Evolutionary conservation across 805 yeast species (phyloP), one percentile per base, ranked within the genome.

Genomic region (Candida verbasci): DNA sequence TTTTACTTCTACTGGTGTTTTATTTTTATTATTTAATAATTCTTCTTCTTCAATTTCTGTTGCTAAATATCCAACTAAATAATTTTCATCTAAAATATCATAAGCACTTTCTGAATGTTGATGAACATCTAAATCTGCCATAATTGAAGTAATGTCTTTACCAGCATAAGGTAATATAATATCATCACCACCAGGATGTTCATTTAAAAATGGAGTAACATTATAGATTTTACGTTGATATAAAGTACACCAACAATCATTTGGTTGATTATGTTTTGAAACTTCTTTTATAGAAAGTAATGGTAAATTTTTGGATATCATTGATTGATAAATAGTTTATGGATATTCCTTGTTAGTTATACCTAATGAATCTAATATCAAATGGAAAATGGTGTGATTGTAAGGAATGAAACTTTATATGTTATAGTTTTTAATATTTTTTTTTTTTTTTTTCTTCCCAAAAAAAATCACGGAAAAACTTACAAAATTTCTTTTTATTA

Each of bases 41-140:
- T 82, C 85, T 39, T 69, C 65, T 53, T 80, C 94, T 61, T 88
- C 96, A 42, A 76, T 82, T 6, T 67, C 72, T 1, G 89, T 84
- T 15, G 97, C 96, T 47, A 91, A 60, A 53, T 81, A 82, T 0
- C 95, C 96, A 29, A 91, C 77, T 42, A 86, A 59, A 61, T 79
- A 82, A 40, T 73, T 80, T 30, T 89, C 96, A 43, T 82, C 85
- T 44, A 91, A 65, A 74, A 89, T 82, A 35, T 86, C 93, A 57
- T 85, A 83, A 1, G 97, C 95, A 31, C 82, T 66, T 43, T 85
- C 91, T 4, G 93, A 80, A 58, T 91, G 96, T 34, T 74, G 78
- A 56, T 89, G 96, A 24, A 81, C 69, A 3, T 65, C 64, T 15
- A 66, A 68, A 52, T 91, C 97, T 6, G 81, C 78, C 73, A 91